Conservation (phyloP, 2,329 filamentous ascomycete genomes). For the Clathrospora elynae region DNA sequence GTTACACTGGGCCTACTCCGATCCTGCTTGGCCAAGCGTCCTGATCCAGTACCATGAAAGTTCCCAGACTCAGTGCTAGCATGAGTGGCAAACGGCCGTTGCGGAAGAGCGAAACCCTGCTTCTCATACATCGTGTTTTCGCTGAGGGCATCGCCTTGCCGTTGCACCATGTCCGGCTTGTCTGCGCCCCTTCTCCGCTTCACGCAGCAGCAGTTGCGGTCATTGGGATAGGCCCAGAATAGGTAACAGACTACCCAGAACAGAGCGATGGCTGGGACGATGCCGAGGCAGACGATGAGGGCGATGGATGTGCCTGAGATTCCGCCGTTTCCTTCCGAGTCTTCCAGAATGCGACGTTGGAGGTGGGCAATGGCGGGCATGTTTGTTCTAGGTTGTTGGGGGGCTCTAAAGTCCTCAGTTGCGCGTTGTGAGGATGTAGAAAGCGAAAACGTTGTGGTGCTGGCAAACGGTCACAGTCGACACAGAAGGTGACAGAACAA, state of each 20-base stretch:
- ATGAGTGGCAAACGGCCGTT: slow-evolving; percentile 14
- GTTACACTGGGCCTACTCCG: background rate
- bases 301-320: slow-evolving; percentile 29
- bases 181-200: slow-evolving; percentile 24
- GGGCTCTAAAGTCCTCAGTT: background rate
- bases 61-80: slow-evolving; percentile 21
- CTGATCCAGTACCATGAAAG: no score
- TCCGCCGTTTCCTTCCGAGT: slow-evolving; percentile 7
- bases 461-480: no score
- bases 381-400: slow-evolving; percentile 1
- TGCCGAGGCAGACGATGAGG: slow-evolving; percentile 31
- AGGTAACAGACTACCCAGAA: slow-evolving; percentile 35
- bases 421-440: background rate
- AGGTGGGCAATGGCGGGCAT: slow-evolving; percentile 28
- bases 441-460: background rate
- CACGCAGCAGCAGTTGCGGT: slow-evolving; percentile 33
- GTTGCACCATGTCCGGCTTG: slow-evolving; percentile 8
- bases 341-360: slow-evolving; percentile 20
- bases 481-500: no score
- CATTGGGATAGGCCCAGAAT: slow-evolving; percentile 32
- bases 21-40: background rate
- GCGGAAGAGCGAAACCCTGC: slow-evolving; percentile 18
- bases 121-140: slow-evolving; percentile 23
- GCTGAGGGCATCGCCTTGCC: slow-evolving; percentile 8
- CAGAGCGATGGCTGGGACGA: slow-evolving; percentile 32